A percentile compares a stretch with the other conserved stretches of the same genome.
Evolutionary conservation across 73 alveolate genomes (phyloP).

Genomic region (Stentor coeruleus): DNA sequence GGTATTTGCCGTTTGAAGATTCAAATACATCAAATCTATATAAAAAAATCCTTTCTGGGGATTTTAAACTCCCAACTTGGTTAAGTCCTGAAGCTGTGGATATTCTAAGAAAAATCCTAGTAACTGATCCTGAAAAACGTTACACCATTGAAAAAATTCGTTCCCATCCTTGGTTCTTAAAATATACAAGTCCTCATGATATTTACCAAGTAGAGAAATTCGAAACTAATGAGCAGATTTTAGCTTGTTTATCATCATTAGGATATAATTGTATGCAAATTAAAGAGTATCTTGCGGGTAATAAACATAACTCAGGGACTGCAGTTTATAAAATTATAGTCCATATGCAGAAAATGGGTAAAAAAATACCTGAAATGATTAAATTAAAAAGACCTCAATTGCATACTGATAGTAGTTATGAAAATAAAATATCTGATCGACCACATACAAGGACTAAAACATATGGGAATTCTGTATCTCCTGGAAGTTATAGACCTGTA

Average conservation of each 20-base stretch:
- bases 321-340: neutral
- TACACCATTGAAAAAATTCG: constrained; percentile 55
- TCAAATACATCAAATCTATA: constrained; percentile 75
- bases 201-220: neutral
- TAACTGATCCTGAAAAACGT: constrained; percentile 73
- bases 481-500: neutral
- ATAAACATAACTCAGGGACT: neutral
- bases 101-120: constrained; percentile 49
- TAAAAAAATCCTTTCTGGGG: constrained; percentile 79
- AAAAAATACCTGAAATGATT: neutral
- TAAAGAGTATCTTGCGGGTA: neutral
- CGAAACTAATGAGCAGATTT: neutral
- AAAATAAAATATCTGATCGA: too few relatives aligned
- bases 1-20: constrained; percentile 92
- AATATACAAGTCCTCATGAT: neutral
- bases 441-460: neutral
- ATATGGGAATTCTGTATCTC: neutral
- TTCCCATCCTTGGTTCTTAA: constrained; percentile 63
- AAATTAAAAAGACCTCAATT: neutral
- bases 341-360: neutral
- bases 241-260: neutral
- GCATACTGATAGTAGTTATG: neutral
- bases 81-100: constrained; percentile 44
- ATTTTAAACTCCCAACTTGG: constrained; percentile 61
- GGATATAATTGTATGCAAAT: neutral